Evolutionary conservation across 257 asterid species (phyloP), one percentile per base, ranked within the genome.

Genomic region (Rehmannia glutinosa): DNA sequence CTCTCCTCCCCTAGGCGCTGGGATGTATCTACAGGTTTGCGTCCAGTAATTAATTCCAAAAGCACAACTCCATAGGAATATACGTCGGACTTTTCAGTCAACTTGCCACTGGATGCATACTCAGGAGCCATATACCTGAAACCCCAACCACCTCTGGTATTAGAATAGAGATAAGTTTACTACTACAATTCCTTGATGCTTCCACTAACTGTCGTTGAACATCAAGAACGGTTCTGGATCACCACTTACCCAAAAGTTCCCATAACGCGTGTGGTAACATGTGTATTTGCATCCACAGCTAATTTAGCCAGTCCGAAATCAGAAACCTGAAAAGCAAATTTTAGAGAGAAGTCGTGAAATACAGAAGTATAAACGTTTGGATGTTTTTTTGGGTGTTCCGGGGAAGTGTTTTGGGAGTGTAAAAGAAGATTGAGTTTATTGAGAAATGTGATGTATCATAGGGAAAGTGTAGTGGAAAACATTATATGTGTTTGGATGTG

Each of bases 101-200:
- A 69, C 69, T 89, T 89, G 47, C 95, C 96, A 73, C 86, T 86
- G 56, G 95, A 86, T 73, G 96, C 96, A 83, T 89, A 89, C 72
- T 89, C 96, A 62, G 95, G 96, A 64, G 96, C 95, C 96, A 89
- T 72, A 76, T 89, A 89, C 69, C 96, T 86, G 87, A 76, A 73
- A 69, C n/a, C 30, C 76, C 49, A 66, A 54, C 51, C 41, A 65
- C 36, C 51, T 45, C 55, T 10, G 16, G 46, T 16, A 35, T 51
- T 56, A 52, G 52, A 25, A 54, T 28, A 51, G 41, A 16, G 24
- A 12, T 43, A 43, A 43, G 51, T 43, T 12, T 20, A 42, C 45
- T 43, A 52, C 11, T 47, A 51, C 24, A 66, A 10, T 33, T 58
- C 41, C 49, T 57, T 19, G 43, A 47, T 38, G 59, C 50, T 65